Conservation (phyloP, 2,329 filamentous ascomycete genomes). For the Talaromyces atroroseus region DNA sequence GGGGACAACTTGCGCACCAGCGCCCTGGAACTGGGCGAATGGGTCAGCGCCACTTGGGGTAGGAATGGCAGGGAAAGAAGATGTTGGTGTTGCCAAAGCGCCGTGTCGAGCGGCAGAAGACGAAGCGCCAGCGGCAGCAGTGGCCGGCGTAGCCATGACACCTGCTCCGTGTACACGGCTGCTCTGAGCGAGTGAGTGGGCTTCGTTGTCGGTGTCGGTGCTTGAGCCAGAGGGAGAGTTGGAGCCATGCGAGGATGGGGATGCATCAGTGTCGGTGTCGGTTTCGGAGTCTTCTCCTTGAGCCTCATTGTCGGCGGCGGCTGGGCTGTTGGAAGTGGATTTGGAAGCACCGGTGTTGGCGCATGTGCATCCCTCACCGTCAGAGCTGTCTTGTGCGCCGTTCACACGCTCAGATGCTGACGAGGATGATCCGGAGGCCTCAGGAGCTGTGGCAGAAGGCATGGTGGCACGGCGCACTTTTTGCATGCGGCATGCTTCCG, state of each 20-base stretch:
- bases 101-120: conserved; percentile 7
- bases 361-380: conserved; percentile 5
- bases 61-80: neutral
- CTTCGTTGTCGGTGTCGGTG: neutral
- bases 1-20: conserved; percentile 6
- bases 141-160: neutral
- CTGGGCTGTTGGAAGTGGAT: neutral
- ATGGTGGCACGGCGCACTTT: conserved; percentile 8
- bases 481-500: conserved; percentile 8
- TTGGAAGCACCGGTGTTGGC: neutral
- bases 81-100: neutral
- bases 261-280: neutral
- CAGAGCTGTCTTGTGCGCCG: neutral
- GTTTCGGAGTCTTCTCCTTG: neutral
- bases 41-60: conserved; percentile 7
- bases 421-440: conserved; percentile 5
- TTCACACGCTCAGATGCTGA: conserved; percentile 5
- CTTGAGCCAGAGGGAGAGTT: neutral
- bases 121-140: neutral
- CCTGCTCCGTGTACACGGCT: conserved; percentile 5
- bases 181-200: neutral
- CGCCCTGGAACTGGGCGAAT: conserved; percentile 7
- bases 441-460: conserved; percentile 8
- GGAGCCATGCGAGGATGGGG: neutral
- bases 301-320: neutral